Conservation (phyloP, 306 rosid species). For the Quercus wislizeni region DNA sequence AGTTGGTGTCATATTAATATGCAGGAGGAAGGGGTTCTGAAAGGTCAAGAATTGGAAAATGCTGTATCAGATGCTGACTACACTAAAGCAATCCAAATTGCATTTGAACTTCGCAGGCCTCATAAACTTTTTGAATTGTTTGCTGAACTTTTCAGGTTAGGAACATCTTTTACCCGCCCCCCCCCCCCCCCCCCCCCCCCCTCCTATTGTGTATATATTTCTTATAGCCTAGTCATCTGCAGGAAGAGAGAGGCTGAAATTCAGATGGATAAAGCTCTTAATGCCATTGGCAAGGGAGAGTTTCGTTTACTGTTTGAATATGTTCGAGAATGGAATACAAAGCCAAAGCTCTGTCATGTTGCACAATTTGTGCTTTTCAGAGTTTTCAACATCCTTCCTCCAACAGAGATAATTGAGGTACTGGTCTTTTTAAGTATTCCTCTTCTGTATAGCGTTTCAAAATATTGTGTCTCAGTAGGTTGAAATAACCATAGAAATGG, state of each 20-base stretch:
- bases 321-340: constrained; percentile 89
- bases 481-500: constrained; percentile 1
- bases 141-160: constrained; percentile 79
- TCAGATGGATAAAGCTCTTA: constrained; percentile 59
- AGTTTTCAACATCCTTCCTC: constrained; percentile 70
- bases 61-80: constrained; percentile 86
- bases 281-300: constrained; percentile 58
- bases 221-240: constrained; percentile 33
- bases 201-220: not conserved
- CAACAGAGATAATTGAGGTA: constrained; percentile 71
- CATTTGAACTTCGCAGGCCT: constrained; percentile 83
- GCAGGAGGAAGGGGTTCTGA: constrained; percentile 89
- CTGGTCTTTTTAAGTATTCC: not conserved
- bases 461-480: constrained; percentile 1
- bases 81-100: constrained; percentile 78
- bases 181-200: not conserved
- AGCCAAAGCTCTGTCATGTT: constrained; percentile 82
- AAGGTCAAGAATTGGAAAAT: constrained; percentile 93
- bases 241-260: constrained; percentile 62
- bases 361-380: constrained; percentile 78
- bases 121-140: constrained; percentile 66
- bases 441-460: not conserved
- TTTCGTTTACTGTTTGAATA: constrained; percentile 56
- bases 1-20: constrained; percentile 6
- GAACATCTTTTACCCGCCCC: not conserved